A percentile compares a stretch with the other conserved stretches of the same genome.
Conservation (phyloP, 768 basidiomycete genomes). For the Phlebiopsis gigantea region DNA sequence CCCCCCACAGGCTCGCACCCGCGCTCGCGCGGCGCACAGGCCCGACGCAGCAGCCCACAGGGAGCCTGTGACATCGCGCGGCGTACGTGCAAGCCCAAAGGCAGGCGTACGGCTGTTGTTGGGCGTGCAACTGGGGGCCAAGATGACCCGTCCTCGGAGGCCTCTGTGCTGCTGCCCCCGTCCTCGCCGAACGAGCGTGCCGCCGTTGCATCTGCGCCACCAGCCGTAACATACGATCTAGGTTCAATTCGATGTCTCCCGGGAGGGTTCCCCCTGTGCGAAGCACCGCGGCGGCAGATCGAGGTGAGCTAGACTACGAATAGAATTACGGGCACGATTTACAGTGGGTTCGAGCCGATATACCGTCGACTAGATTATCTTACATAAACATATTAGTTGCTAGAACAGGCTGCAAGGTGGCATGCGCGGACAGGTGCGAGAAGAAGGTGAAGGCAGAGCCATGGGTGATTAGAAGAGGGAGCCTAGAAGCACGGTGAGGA, state of each 20-base stretch:
- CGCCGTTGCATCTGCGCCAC: not conserved
- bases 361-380: not conserved
- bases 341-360: not conserved
- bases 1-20: not conserved
- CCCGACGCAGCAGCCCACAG: not conserved
- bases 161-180: not conserved
- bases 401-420: not conserved
- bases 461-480: not conserved
- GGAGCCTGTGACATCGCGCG: not conserved
- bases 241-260: not conserved
- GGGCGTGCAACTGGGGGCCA: not conserved
- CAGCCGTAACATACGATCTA: not conserved
- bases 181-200: not conserved
- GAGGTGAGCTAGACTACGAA: not conserved
- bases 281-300: not conserved
- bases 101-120: not conserved
- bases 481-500: not conserved
- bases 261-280: not conserved
- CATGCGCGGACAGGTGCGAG: not conserved
- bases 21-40: not conserved
- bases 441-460: not conserved
- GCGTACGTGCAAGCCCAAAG: not conserved
- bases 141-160: not conserved
- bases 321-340: not conserved
- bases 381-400: constrained; percentile 1